phyloP scores from a whole-genome alignment of 805 yeast species.

The Myxozyma mucilagina region DNA sequence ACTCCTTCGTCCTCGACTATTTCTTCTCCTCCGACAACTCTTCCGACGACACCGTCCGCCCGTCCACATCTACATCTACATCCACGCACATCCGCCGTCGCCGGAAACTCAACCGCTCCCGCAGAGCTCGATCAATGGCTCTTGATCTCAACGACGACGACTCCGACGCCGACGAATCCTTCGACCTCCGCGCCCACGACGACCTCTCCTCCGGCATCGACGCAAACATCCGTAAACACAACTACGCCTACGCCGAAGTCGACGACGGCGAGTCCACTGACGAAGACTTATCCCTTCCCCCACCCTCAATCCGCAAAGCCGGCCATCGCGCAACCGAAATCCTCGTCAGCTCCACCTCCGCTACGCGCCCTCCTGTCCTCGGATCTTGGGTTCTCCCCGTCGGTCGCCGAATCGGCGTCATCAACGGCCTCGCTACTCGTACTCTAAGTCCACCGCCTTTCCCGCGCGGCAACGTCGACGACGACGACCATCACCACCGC shows the following conservation, averaged over 20 bases:
- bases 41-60: constrained; percentile 33
- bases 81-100: constrained; percentile 11
- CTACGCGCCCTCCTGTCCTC: constrained; percentile 86
- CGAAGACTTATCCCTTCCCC: constrained; percentile 83
- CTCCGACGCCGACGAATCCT: constrained; percentile 29
- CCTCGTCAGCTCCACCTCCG: constrained; percentile 72
- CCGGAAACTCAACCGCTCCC: constrained; percentile 2
- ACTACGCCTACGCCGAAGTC: constrained; percentile 42
- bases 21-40: constrained; percentile 54
- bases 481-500: neutral
- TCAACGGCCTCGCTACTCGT: constrained; percentile 90
- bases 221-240: constrained; percentile 29
- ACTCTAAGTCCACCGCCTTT: constrained; percentile 58
- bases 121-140: constrained; percentile 10
- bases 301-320: constrained; percentile 57
- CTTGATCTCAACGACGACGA: constrained; percentile 31
- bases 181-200: constrained; percentile 34
- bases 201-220: constrained; percentile 41
- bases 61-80: neutral
- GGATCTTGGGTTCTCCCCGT: constrained; percentile 85
- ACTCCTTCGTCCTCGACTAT: constrained; percentile 72
- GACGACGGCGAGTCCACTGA: constrained; percentile 88
- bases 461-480: constrained; percentile 19
- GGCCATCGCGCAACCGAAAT: constrained; percentile 90
- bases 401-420: constrained; percentile 85